Percentiles rank a stretch among this genome's conserved stretches.
Conservation (phyloP, 768 basidiomycete genomes). For the Naganishia randhawae region DNA sequence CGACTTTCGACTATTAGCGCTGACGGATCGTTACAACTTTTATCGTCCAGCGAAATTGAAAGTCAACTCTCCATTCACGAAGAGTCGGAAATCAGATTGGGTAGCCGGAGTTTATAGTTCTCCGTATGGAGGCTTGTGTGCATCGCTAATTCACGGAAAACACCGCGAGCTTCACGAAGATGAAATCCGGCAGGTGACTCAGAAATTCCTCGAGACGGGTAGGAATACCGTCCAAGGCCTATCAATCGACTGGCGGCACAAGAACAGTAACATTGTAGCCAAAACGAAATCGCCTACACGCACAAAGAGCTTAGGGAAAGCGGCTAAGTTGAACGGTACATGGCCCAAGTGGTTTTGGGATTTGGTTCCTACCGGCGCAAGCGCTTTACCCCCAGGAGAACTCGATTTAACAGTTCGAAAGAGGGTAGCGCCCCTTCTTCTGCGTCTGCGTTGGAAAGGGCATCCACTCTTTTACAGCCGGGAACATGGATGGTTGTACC, state of each 20-base stretch:
- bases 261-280: neutral
- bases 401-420: slow-evolving; percentile 82
- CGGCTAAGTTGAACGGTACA: slow-evolving; percentile 23
- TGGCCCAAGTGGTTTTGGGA: slow-evolving; percentile 99
- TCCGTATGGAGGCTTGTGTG: slow-evolving; percentile 33
- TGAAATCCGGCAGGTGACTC: slow-evolving; percentile 8
- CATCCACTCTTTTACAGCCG: slow-evolving; percentile 80
- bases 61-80: slow-evolving; percentile 36
- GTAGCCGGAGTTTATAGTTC: slow-evolving; percentile 33
- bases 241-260: slow-evolving; percentile 38
- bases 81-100: slow-evolving; percentile 30
- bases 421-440: slow-evolving; percentile 74
- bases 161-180: neutral
- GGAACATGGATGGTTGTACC: slow-evolving; percentile 86
- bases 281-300: neutral
- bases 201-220: slow-evolving; percentile 6
- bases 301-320: neutral
- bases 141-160: neutral
- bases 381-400: slow-evolving; percentile 54
- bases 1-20: slow-evolving; percentile 30
- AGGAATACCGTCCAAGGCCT: slow-evolving; percentile 31
- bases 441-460: slow-evolving; percentile 80
- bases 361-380: slow-evolving; percentile 53
- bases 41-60: slow-evolving; percentile 34
- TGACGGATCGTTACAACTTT: slow-evolving; percentile 32